A percentile compares a stretch with the other conserved stretches of the same genome.
Conservation (phyloP, 257 asterid genomes). For the Cruciata laevipes region DNA sequence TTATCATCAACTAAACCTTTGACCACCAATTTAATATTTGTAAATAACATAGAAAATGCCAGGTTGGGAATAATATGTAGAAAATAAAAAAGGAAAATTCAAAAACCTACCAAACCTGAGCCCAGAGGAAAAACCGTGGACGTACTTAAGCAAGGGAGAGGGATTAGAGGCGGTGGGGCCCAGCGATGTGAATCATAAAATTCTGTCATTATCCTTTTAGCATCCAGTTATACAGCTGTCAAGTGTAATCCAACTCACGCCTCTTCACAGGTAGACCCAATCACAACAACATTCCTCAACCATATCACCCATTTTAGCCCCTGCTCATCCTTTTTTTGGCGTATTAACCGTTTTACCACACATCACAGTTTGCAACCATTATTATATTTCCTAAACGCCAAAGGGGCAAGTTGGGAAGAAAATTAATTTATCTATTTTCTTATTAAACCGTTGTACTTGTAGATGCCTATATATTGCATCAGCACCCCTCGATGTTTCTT, state of each 20-base stretch:
- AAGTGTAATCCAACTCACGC: neutral
- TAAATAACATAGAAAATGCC: neutral
- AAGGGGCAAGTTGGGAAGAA: neutral
- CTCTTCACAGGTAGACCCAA: conserved; percentile 1
- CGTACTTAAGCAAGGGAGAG: neutral
- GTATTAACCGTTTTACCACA: neutral
- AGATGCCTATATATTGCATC: neutral
- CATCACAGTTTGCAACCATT: neutral
- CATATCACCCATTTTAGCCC: neutral
- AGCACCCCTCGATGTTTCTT: neutral
- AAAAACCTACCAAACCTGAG: neutral
- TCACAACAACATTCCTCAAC: neutral
- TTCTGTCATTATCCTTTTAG: neutral
- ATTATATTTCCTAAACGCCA: neutral
- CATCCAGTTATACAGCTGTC: neutral
- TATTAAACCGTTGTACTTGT: neutral
- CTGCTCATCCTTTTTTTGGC: neutral
- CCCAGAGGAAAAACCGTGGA: neutral
- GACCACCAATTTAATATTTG: too few species aligned
- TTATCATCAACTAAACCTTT: neutral
- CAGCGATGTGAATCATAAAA: neutral
- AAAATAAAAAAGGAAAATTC: too few species aligned
- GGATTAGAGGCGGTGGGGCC: neutral
- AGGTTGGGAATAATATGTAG: too few species aligned
- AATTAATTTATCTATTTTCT: neutral